Evolutionary conservation across 2,329 filamentous ascomycete genomes (phyloP).

Genomic region (Fusarium sp.): DNA sequence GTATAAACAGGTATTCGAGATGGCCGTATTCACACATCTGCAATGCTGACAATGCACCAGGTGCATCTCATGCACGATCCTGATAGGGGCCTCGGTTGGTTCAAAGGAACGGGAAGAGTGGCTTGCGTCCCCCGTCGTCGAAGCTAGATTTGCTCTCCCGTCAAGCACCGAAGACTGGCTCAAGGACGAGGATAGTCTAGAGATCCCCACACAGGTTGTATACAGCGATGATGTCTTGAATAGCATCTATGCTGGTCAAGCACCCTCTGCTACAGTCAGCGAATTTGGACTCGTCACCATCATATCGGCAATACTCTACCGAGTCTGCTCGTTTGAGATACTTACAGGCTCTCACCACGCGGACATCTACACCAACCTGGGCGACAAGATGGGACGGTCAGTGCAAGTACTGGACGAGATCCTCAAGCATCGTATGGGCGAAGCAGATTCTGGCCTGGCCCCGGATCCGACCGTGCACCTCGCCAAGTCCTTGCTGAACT

Average conservation of each 20-base stretch:
- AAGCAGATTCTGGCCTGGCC: not conserved
- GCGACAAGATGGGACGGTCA: not conserved
- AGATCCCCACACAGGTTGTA: not conserved
- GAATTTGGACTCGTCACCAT: not conserved
- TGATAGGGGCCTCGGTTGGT: slow-evolving; percentile 5
- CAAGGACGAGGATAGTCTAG: not conserved
- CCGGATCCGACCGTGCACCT: not conserved
- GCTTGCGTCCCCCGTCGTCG: not conserved
- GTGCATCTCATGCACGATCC: slow-evolving; percentile 1
- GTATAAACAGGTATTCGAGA: not conserved
- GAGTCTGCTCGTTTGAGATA: not conserved
- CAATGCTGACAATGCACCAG: not conserved
- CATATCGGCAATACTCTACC: not conserved
- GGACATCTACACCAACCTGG: not conserved
- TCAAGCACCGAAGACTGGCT: slow-evolving; percentile 1
- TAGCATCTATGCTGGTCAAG: not conserved
- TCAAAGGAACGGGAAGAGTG: slow-evolving; percentile 4
- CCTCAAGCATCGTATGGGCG: not conserved
- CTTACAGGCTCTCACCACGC: not conserved
- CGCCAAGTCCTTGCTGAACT: not conserved
- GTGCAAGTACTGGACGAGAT: not conserved
- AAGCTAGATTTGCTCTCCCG: slow-evolving; percentile 1
- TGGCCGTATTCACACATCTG: not conserved
- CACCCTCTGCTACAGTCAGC: not conserved
- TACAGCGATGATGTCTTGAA: not conserved